Conservation (phyloP, 1,284 basidiomycete species). For the Lentinus polychrous region DNA sequence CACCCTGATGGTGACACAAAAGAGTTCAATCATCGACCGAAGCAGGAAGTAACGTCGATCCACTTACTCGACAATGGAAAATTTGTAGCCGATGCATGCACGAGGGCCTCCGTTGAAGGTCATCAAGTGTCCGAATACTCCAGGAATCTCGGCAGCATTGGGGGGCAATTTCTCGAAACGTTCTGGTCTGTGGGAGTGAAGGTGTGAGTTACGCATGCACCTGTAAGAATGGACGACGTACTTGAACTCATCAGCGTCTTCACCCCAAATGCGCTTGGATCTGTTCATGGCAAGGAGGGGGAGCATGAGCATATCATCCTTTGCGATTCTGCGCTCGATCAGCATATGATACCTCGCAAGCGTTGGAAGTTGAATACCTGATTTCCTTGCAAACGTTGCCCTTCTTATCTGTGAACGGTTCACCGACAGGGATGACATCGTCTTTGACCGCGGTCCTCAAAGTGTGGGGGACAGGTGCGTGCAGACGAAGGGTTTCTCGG, state of each 20-base stretch:
- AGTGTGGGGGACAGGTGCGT: slow-evolving; percentile 52
- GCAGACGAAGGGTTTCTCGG: slow-evolving; percentile 62
- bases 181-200: slow-evolving; percentile 38
- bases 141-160: slow-evolving; percentile 39
- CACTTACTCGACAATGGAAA: slow-evolving; percentile 56
- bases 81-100: slow-evolving; percentile 65
- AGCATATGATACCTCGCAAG: background rate
- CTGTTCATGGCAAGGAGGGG: slow-evolving; percentile 43
- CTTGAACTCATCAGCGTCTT: slow-evolving; percentile 46
- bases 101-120: slow-evolving; percentile 56
- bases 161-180: slow-evolving; percentile 48
- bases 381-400: slow-evolving; percentile 23
- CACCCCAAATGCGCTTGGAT: slow-evolving; percentile 44
- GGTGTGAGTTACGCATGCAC: background rate
- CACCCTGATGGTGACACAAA: slow-evolving; percentile 47
- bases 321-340: slow-evolving; percentile 24
- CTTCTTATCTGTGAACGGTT: slow-evolving; percentile 24
- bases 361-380: slow-evolving; percentile 10
- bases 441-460: slow-evolving; percentile 45
- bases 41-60: background rate
- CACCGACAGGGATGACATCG: slow-evolving; percentile 31
- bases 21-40: background rate
- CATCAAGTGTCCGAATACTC: slow-evolving; percentile 52
- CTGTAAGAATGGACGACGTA: slow-evolving; percentile 17
- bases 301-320: slow-evolving; percentile 39